Evolutionary conservation across 495 filamentous ascomycete genomes (phyloP).

Genomic region (Hypoxylon lenormandii): DNA sequence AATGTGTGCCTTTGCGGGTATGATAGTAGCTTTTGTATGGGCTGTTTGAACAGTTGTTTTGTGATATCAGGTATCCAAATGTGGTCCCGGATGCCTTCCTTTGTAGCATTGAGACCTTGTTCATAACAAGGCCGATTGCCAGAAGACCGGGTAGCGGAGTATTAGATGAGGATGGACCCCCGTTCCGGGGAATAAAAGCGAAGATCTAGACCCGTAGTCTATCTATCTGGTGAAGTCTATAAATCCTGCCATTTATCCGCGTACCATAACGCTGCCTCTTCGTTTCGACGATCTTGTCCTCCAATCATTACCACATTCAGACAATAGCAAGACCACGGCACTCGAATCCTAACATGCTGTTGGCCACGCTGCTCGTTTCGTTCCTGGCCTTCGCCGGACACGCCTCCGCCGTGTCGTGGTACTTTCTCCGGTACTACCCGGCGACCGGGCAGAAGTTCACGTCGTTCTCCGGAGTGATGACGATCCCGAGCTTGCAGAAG

Average conservation of each 20-base stretch:
- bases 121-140: too few relatives aligned
- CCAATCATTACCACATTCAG: background rate
- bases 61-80: too few relatives aligned
- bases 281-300: background rate
- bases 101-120: too few relatives aligned
- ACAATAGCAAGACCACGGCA: background rate
- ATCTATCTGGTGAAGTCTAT: slow-evolving; percentile 2
- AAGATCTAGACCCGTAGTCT: slow-evolving; percentile 15
- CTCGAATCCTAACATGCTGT: slow-evolving; percentile 31
- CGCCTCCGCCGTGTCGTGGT: slow-evolving; percentile 50
- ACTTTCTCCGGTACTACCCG: slow-evolving; percentile 54
- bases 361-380: slow-evolving; percentile 22
- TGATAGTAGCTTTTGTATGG: slow-evolving; percentile 9
- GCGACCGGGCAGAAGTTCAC: slow-evolving; percentile 52
- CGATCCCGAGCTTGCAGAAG: slow-evolving; percentile 52
- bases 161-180: background rate
- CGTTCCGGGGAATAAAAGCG: background rate
- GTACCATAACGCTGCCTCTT: background rate
- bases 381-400: slow-evolving; percentile 40
- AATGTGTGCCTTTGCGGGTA: slow-evolving; percentile 3
- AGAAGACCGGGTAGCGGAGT: background rate
- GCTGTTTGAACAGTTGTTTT: background rate
- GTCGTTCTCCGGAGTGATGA: slow-evolving; percentile 56
- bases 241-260: slow-evolving; percentile 27
- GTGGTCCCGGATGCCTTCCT: too few relatives aligned